Evolutionary conservation across 2,329 filamentous ascomycete genomes (phyloP), one percentile per base, ranked within the genome.

Genomic region (Ascochyta pisi): DNA sequence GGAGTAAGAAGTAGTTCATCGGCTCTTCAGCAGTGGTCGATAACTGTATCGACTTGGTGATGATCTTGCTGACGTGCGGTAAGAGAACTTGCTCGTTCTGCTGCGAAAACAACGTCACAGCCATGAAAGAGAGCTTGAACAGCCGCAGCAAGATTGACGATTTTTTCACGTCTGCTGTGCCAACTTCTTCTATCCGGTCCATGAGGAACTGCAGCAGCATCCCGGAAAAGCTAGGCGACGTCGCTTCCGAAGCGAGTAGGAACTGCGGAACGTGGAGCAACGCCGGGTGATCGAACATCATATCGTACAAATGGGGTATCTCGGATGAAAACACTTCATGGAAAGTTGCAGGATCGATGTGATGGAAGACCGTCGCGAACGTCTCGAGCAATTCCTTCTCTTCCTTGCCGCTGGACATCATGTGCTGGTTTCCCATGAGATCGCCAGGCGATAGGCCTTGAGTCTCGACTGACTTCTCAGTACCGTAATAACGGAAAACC

Each of bases 101-200:
- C 8, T 86, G 84, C 0, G 92, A 92, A 75, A 99, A 99, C 1
- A 99, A 82, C 0, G 95, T 99, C 35, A 99, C 95, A 0, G 96
- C 96, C 95, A 99, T 99, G 76, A 99, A 99, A 0, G 94, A 96
- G 46, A 99, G 79, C 77, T 99, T 99, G 80, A 98, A 99, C 47
- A 99, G 86, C 51, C 96, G 86, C 46, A 99, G 80, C 31, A 99
- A 79, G 43, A 99, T 96, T 6, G 92, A 94, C 0, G 95, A 94
- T 76, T 94, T 96, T 71, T 91, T 92, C 49, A 95, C 88, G 75
- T 99, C 92, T 7, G 90, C 88, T 0, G 92, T 95, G 22, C 95
- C 95, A 39, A 99, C 92, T 73, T 99, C 91, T 61, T 96, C 90
- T 54, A 99, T 96, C 49, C 91, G 90, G 67, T 94, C 90, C 95